Conservation (phyloP, 179 eudicot species). For the Silene noctiflora region DNA sequence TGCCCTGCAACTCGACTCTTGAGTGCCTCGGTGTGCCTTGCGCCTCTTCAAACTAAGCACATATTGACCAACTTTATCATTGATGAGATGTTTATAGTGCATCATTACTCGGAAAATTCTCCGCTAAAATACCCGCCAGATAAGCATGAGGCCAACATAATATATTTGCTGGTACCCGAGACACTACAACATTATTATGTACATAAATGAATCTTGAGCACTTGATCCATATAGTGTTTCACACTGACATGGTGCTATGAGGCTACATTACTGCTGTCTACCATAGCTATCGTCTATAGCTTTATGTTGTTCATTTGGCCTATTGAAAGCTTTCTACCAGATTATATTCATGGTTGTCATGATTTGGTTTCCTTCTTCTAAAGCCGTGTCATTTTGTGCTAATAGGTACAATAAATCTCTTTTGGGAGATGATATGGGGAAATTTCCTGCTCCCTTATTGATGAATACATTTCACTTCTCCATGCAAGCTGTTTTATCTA, state of each 20-base stretch:
- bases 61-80: too few relatives aligned
- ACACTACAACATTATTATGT: neutral
- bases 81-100: too few relatives aligned
- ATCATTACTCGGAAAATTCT: too few relatives aligned
- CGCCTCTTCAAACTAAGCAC: too few relatives aligned
- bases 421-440: slow-evolving; percentile 86
- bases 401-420: slow-evolving; percentile 85
- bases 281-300: neutral
- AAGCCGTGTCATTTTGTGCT: slow-evolving; percentile 11
- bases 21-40: too few relatives aligned
- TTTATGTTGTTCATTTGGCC: neutral
- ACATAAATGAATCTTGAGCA: neutral
- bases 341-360: slow-evolving; percentile 57
- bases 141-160: neutral
- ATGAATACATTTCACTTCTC: slow-evolving; percentile 91
- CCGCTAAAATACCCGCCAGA: too few relatives aligned
- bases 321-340: slow-evolving; percentile 47
- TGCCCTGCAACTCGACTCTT: too few relatives aligned
- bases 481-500: slow-evolving; percentile 90
- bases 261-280: neutral
- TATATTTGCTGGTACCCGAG: neutral
- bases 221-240: neutral
- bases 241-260: neutral
- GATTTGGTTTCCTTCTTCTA: slow-evolving; percentile 2
- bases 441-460: slow-evolving; percentile 92